Evolutionary conservation across 2,329 filamentous ascomycete species (phyloP).

Genomic region (Alternaria infectoria): DNA sequence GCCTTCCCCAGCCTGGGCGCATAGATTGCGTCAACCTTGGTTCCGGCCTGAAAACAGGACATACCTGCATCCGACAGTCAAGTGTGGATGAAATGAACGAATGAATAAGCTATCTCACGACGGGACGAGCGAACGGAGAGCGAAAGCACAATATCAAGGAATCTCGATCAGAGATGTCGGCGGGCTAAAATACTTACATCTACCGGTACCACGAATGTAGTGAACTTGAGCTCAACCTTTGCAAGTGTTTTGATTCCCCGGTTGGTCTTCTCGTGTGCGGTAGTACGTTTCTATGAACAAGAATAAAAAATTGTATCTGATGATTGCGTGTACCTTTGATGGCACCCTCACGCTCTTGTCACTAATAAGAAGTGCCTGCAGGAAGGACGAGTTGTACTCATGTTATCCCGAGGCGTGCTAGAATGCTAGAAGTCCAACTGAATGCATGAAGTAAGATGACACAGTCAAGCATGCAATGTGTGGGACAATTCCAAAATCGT

Average conservation of each 20-base stretch:
- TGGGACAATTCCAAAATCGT: no score
- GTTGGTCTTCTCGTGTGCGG: background rate
- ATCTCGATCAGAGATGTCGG: constrained; percentile 20
- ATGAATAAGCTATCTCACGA: constrained; percentile 30
- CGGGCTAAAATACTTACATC: constrained; percentile 15
- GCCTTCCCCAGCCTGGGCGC: constrained; percentile 62
- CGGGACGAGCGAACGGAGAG: constrained; percentile 9
- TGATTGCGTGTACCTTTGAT: background rate
- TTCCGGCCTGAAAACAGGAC: constrained; percentile 20
- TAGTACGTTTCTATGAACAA: background rate
- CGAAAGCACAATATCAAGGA: constrained; percentile 12
- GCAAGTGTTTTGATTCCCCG: constrained; percentile 6
- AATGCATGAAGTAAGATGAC: rapidly evolving
- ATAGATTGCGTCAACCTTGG: constrained; percentile 38
- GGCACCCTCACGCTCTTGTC: background rate
- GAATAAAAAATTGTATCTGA: constrained; percentile 4
- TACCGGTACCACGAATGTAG: constrained; percentile 14
- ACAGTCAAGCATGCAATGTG: background rate
- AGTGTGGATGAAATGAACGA: constrained; percentile 23
- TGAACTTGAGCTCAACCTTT: constrained; percentile 11
- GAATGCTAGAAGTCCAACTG: background rate
- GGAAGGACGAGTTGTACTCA: background rate
- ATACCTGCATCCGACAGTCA: constrained; percentile 16
- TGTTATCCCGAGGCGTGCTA: background rate
- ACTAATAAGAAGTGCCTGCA: no score